Conservation (phyloP, 805 yeast species). For the Hanseniaspora pseudoguilliermondii region DNA sequence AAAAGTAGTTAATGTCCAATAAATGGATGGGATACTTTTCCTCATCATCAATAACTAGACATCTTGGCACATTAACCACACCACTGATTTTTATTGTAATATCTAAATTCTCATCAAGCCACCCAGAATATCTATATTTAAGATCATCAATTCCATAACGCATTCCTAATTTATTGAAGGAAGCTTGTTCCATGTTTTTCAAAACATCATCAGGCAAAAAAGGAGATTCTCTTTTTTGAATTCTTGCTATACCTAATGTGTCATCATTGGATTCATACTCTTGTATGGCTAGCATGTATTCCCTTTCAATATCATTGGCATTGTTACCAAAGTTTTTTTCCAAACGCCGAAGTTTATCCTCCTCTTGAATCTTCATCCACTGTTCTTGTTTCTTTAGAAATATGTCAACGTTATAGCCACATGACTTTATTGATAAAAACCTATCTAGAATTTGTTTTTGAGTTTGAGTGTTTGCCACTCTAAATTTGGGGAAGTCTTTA, state of each 20-base stretch:
- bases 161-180: constrained; percentile 7
- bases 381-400: background rate
- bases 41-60: constrained; percentile 1
- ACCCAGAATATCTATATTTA: background rate
- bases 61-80: background rate
- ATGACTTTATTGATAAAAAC: background rate
- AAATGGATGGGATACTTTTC: constrained; percentile 8
- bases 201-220: constrained; percentile 8
- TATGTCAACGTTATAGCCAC: background rate
- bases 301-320: background rate
- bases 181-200: background rate
- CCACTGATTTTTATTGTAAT: background rate
- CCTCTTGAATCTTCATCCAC: background rate
- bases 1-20: background rate
- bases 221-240: background rate
- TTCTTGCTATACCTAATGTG: background rate
- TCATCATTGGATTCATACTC: background rate
- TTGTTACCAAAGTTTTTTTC: background rate
- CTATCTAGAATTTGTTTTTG: background rate
- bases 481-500: background rate
- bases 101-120: background rate
- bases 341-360: background rate
- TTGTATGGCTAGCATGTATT: background rate
- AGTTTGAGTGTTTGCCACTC: background rate
- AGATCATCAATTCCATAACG: background rate